Conservation (phyloP, 148 eudicot species). For the Polygonum maritimum region DNA sequence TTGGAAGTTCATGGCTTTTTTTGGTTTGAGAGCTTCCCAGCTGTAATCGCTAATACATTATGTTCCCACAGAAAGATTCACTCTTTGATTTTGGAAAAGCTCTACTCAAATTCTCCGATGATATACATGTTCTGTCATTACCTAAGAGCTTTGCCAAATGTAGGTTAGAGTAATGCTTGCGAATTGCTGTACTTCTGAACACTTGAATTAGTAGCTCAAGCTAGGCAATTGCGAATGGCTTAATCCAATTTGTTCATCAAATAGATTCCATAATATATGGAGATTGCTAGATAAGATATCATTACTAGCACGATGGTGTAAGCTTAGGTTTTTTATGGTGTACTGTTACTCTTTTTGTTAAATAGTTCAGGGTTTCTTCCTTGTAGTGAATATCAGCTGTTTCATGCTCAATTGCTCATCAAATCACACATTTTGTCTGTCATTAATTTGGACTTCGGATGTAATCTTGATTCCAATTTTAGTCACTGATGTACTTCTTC, state of each 20-base stretch:
- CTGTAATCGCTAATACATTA: neutral
- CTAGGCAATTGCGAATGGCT: neutral
- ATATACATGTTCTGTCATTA: neutral
- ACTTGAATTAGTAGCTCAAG: neutral
- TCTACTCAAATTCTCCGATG: neutral
- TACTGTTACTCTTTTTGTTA: neutral
- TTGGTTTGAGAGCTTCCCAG: neutral
- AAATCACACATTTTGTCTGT: neutral
- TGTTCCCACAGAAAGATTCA: neutral
- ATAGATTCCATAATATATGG: neutral
- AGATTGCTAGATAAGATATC: neutral
- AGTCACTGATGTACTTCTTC: neutral
- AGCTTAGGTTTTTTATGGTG: neutral
- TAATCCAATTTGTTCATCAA: neutral
- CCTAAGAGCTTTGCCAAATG: neutral
- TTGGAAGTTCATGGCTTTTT: neutral
- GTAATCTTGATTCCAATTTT: neutral
- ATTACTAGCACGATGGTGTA: neutral
- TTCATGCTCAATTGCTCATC: no score
- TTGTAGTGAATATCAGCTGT: neutral
- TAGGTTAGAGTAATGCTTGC: neutral
- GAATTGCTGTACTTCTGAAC: neutral
- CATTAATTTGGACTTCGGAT: neutral
- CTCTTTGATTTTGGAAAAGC: neutral
- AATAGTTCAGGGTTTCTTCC: neutral